Evolutionary conservation across 208 protist species (phyloP).

Genomic region (Herpetomonas tarakana): DNA sequence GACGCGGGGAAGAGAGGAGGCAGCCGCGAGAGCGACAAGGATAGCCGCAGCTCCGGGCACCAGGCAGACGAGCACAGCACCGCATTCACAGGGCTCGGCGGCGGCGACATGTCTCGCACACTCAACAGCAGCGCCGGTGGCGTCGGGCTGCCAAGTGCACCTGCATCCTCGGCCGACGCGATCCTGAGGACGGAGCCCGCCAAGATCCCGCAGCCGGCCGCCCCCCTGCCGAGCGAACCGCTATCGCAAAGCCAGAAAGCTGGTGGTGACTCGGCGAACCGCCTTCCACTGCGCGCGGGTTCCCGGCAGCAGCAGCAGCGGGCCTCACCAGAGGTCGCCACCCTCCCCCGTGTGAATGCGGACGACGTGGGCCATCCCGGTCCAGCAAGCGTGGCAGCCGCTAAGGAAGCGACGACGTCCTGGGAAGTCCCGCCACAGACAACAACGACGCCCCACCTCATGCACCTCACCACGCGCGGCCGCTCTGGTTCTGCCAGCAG

Average conservation of each 20-base stretch:
- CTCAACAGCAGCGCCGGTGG: background rate
- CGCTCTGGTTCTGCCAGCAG: background rate
- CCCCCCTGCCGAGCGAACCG: background rate
- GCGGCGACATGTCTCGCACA: background rate
- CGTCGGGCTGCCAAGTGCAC: background rate
- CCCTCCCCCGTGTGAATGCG: background rate
- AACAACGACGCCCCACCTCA: background rate
- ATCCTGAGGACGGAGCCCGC: background rate
- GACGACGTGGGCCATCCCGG: background rate
- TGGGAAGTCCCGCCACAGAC: too few relatives aligned
- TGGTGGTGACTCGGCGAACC: background rate
- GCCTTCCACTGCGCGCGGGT: background rate
- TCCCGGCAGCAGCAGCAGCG: background rate
- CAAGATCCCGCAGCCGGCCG: background rate
- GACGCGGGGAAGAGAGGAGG: too few relatives aligned
- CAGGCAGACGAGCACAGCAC: background rate
- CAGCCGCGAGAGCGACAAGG: background rate
- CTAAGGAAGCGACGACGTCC: too few relatives aligned
- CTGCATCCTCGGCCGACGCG: background rate
- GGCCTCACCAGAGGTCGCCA: background rate
- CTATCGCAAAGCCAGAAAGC: too few relatives aligned
- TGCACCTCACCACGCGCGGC: constrained; percentile 2
- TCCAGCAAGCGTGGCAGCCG: too few relatives aligned
- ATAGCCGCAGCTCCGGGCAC: background rate
- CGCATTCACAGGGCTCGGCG: background rate